Base-by-base conservation (phyloP, 495 filamentous ascomycete species). In the Tuber microsphaerosporum region DNA sequence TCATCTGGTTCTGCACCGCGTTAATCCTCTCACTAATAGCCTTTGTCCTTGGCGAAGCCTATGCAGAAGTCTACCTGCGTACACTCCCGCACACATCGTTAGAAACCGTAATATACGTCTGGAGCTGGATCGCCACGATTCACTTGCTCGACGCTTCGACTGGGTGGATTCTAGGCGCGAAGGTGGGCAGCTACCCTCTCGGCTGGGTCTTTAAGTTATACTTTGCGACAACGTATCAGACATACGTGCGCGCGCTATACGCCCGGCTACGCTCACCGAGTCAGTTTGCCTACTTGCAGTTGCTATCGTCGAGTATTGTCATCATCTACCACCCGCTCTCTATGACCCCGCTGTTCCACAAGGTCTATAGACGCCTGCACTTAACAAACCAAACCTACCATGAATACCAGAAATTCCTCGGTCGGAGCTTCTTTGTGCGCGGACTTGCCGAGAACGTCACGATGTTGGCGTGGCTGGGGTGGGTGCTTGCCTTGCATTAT, bases 231-330 rank as follows among this genome's bases (percentile, higher is more conserved):
- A 91, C 89, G 2, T 91, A 91, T 84, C 89, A 91, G 83, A 91
- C 89, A 3, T 91, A 90, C 83, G 89, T 91, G n/a, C 88, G 89
- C 42, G 89, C 89, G 9, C 77, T 91, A n/a, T 91, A 90, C 78
- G 89, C 89, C 20, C 87, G 89, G 19, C 85, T 91, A 26, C 88
- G 89, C 41, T 87, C 85, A 17, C 89, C 88, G 6, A 79, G 82
- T 31, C 89, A 90, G 80, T 91, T 91, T 83, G 85, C 88, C 71
- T 84, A 86, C 75, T 85, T 91, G 22, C 89, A 91, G 79, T 79
- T 88, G 3, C 81, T 90, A 69, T 89, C 88, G 1, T 83, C 86
- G 75, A 86, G 89, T 76, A 90, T 90, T 80, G 85, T 90, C 74
- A 84, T 90, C 19, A 43, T 82, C 0, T 83, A 81, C 78, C 87